phyloP scores from a whole-genome alignment of 352 stramenopile species.

The Phytophthora constricta region DNA sequence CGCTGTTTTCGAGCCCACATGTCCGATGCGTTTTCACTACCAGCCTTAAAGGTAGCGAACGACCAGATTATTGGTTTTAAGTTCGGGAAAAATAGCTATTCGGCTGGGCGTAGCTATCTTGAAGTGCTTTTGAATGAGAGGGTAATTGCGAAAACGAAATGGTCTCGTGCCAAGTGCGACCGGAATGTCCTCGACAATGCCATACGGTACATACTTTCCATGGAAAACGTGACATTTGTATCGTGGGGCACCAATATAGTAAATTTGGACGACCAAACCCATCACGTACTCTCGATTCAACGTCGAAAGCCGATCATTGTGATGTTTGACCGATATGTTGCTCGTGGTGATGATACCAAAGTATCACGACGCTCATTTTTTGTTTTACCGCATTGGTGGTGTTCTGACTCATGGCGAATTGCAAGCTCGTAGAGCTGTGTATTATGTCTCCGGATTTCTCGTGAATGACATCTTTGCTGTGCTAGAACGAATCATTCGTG shows the following conservation, averaged over 20 bases:
- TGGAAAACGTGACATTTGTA: constrained; percentile 19
- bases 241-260: constrained; percentile 33
- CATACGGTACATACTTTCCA: neutral
- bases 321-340: constrained; percentile 9
- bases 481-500: constrained; percentile 20
- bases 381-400: constrained; percentile 11
- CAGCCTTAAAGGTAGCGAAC: neutral
- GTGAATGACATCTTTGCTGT: constrained; percentile 31
- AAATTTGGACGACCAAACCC: constrained; percentile 2
- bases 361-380: constrained; percentile 18
- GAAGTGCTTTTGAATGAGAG: neutral
- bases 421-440: constrained; percentile 16
- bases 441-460: constrained; percentile 37
- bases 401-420: constrained; percentile 18
- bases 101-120: too few species aligned
- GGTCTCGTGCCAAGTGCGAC: neutral
- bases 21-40: neutral
- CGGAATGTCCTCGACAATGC: neutral
- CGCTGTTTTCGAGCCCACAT: neutral
- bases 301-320: constrained; percentile 2
- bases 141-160: neutral
- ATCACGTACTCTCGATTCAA: constrained; percentile 11
- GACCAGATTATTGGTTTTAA: neutral
- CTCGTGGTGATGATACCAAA: neutral
- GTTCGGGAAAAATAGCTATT: constrained; percentile 3